phyloP scores from a whole-genome alignment of 176 grass and related monocot genomes.

The Paspalum notatum region DNA sequence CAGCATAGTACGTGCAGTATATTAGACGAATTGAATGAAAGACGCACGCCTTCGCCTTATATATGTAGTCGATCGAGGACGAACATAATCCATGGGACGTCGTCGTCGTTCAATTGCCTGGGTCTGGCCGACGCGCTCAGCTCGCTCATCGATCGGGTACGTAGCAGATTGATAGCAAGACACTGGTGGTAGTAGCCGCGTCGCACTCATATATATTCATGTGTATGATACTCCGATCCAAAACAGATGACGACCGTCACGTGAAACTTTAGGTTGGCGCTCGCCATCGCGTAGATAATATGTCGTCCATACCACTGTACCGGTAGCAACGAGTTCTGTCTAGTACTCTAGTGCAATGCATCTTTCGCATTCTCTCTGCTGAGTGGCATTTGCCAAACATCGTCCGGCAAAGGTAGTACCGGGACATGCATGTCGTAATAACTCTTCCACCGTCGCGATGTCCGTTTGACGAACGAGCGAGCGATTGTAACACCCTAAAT shows the following conservation, averaged over 20 bases:
- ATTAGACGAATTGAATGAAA: too few species aligned
- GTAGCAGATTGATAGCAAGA: neutral
- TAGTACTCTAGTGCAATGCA: neutral
- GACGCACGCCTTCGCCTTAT: neutral
- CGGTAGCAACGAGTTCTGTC: neutral
- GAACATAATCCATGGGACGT: neutral
- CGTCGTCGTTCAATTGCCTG: too few species aligned
- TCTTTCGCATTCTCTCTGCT: too few species aligned
- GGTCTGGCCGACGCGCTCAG: neutral
- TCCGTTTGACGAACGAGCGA: too few species aligned
- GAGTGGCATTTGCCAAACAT: too few species aligned
- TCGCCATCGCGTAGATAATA: neutral
- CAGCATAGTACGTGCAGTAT: too few species aligned
- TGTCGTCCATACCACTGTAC: neutral
- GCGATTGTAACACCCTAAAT: too few species aligned
- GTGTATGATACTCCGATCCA: neutral
- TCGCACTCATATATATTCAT: neutral
- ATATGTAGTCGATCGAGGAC: neutral
- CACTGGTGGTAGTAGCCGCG: neutral
- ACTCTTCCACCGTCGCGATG: too few species aligned
- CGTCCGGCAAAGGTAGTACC: too few species aligned
- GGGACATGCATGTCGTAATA: too few species aligned
- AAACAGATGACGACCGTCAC: neutral
- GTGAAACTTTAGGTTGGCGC: conserved; percentile 1
- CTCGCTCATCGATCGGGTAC: too few species aligned